Percentiles rank a stretch among this genome's conserved stretches.
These are phyloP conservation scores for Friedmanniomyces simplex DNA, from an alignment of 495 filamentous ascomycete genomes.

Conservation along the genomic window DNA sequence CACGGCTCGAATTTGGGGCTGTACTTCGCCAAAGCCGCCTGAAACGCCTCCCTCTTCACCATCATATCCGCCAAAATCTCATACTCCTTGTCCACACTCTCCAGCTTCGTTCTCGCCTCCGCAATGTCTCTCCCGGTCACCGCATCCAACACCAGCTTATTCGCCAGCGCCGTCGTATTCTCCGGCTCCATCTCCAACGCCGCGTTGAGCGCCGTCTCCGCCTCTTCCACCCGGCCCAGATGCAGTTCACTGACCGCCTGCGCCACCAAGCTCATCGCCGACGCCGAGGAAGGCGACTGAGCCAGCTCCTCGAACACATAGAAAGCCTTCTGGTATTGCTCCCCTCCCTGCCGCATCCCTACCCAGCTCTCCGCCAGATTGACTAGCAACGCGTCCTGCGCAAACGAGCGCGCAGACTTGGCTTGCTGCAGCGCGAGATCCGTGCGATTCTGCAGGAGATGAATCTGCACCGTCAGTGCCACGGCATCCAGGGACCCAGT, in stretches of 20 bases:
- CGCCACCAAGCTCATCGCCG: conserved; percentile 56
- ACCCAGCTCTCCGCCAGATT: conserved; percentile 96
- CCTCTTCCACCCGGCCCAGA: conserved; percentile 78
- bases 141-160: conserved; percentile 65
- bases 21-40: conserved; percentile 30
- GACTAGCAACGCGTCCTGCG: conserved; percentile 85
- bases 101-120: conserved; percentile 37
- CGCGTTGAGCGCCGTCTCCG: conserved; percentile 72
- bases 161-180: conserved; percentile 65
- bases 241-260: conserved; percentile 91
- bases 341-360: conserved; percentile 83
- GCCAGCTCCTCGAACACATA: conserved; percentile 98
- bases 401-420: conserved; percentile 80
- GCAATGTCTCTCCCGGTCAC: conserved; percentile 57
- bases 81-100: conserved; percentile 23
- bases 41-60: conserved; percentile 33
- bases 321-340: conserved; percentile 93
- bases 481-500: conserved; percentile 66
- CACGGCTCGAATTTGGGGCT: conserved; percentile 26
- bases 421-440: conserved; percentile 89
- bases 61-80: conserved; percentile 25
- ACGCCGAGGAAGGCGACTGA: conserved; percentile 62
- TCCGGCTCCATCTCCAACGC: conserved; percentile 64
- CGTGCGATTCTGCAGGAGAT: conserved; percentile 78
- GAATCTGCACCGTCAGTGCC: conserved; percentile 58